phyloP scores from a whole-genome alignment of 768 basidiomycete species.

The Coprinopsis strossmayeri region DNA sequence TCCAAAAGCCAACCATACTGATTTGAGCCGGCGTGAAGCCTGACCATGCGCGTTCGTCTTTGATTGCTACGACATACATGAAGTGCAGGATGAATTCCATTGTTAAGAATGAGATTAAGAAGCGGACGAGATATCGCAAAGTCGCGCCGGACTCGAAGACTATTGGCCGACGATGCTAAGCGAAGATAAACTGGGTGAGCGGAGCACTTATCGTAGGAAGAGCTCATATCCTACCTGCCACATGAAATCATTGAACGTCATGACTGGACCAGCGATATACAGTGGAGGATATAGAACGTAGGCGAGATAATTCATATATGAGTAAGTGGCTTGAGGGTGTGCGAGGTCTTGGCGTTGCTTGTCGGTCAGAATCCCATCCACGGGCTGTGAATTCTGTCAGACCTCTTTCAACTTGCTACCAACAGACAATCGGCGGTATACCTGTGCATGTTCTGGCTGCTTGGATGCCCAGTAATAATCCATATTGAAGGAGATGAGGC shows the following conservation, averaged over 20 bases:
- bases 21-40: constrained; percentile 76
- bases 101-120: constrained; percentile 61
- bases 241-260: constrained; percentile 93
- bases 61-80: constrained; percentile 97
- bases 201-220: background rate
- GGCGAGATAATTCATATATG: constrained; percentile 66
- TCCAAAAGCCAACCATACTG: constrained; percentile 95
- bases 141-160: constrained; percentile 32
- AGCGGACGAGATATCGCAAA: constrained; percentile 61
- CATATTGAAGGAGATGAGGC: constrained; percentile 88
- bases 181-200: background rate
- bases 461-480: constrained; percentile 84
- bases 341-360: constrained; percentile 53
- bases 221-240: constrained; percentile 64
- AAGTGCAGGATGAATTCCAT: constrained; percentile 92
- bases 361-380: constrained; percentile 30
- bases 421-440: background rate
- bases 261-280: constrained; percentile 93
- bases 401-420: background rate
- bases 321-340: constrained; percentile 56
- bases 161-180: constrained; percentile 57
- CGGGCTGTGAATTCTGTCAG: background rate
- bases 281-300: constrained; percentile 91
- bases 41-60: constrained; percentile 78
- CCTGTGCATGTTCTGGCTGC: constrained; percentile 32